These are phyloP conservation scores for Pestalotiopsis sp. DNA, from an alignment of 2,329 filamentous ascomycete genomes.

Conservation along the genomic window DNA sequence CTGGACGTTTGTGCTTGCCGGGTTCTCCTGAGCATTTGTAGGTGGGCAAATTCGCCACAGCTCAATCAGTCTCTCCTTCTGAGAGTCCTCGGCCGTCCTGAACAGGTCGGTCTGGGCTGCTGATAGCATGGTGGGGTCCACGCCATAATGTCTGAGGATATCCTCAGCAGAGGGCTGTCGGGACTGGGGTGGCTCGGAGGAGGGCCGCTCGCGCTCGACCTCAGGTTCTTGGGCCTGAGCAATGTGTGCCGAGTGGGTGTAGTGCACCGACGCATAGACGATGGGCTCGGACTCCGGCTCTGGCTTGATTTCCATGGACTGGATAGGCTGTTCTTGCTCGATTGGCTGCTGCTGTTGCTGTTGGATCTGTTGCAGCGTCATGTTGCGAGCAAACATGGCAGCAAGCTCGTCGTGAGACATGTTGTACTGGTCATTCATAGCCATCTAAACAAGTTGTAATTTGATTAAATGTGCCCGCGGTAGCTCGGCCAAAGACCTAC, in stretches of 20 bases:
- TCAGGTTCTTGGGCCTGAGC: conserved; percentile 41
- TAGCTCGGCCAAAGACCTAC: neutral
- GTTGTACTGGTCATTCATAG: conserved; percentile 12
- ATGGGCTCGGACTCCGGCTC: conserved; percentile 48
- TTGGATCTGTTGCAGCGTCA: conserved; percentile 60
- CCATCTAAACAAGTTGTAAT: neutral
- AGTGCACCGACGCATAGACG: conserved; percentile 79
- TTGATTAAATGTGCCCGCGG: neutral
- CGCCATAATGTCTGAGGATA: conserved; percentile 66
- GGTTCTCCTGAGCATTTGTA: conserved; percentile 56
- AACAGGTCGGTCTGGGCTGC: conserved; percentile 80
- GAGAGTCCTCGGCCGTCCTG: conserved; percentile 71
- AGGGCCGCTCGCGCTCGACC: conserved; percentile 44
- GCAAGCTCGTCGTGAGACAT: conserved; percentile 77
- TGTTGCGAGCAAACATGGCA: conserved; percentile 76
- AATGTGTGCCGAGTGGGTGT: conserved; percentile 78
- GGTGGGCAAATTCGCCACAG: conserved; percentile 85
- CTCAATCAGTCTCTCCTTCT: conserved; percentile 76
- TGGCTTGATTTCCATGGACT: conserved; percentile 32
- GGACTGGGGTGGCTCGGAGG: conserved; percentile 53
- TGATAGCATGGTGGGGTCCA: conserved; percentile 72
- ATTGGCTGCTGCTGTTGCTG: neutral
- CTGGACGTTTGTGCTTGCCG: conserved; percentile 55
- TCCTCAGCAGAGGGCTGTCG: conserved; percentile 56
- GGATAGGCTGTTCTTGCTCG: conserved; percentile 32